Conservation (phyloP, 495 filamentous ascomycete species). For the Neurospora sp. region DNA sequence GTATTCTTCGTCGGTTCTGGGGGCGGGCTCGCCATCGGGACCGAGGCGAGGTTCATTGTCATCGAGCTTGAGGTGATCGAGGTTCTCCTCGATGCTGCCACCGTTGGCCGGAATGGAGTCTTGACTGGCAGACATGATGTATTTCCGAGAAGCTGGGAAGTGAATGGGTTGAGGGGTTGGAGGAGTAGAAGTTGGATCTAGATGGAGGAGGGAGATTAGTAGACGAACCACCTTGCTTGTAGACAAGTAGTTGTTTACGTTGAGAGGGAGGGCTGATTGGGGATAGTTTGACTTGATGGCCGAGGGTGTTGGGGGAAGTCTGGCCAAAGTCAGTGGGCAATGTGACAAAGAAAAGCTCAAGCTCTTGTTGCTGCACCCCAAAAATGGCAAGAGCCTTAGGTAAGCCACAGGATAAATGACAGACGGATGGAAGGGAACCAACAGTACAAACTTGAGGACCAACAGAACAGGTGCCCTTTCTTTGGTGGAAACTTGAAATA, state of each 20-base stretch:
- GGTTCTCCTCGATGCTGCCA: conserved; percentile 39
- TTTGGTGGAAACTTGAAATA: background rate
- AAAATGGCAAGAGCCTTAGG: background rate
- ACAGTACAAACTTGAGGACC: background rate
- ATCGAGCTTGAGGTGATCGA: conserved; percentile 36
- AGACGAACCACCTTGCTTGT: background rate
- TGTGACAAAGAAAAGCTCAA: background rate
- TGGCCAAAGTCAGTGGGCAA: background rate
- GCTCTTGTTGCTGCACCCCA: background rate
- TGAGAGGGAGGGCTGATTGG: background rate
- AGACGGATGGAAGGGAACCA: background rate
- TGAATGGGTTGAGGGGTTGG: background rate
- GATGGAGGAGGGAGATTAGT: background rate
- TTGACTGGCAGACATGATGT: conserved; percentile 39
- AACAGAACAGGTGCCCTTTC: background rate
- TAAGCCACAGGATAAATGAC: background rate
- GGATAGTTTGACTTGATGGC: background rate
- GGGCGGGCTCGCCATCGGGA: conserved; percentile 58
- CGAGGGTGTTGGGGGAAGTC: background rate
- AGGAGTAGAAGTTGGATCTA: background rate
- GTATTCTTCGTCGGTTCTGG: conserved; percentile 93
- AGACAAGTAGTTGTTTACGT: background rate
- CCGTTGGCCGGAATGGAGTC: conserved; percentile 31
- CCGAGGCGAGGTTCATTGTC: conserved; percentile 49
- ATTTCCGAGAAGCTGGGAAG: conserved; percentile 3